Base-by-base conservation (phyloP, 2,329 filamentous ascomycete genomes). In the Juglanconis sp. region DNA sequence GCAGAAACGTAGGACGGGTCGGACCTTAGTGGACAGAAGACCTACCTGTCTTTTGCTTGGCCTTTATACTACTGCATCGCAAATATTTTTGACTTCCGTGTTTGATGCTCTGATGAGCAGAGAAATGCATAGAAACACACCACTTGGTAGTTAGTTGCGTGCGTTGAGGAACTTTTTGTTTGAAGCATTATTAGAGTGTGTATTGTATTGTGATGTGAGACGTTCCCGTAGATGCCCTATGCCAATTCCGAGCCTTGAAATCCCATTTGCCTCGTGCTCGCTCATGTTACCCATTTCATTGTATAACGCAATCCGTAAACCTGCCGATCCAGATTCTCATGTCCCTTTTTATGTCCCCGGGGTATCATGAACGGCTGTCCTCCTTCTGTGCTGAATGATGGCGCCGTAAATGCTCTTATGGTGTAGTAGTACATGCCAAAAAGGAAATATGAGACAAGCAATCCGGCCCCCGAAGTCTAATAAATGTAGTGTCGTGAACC, bases 351-450 rank as follows among this genome's bases (percentile, higher is more conserved):
- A 8, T 50, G 53, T 64, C 61, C 59, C 52, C 35, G 46, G 59
- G 65, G 56, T 65, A 63, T 59, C 56, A 57, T 61, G 44, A 61
- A 52, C 42, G 60, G 54, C 46, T 56, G 57, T 68, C 58, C 61
- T 58, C 61, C 49, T 61, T 38, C 7, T 38, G 11, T 38, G 55
- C 56, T 57, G 52, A 49, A 54, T 38, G 49, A 53, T 56, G 53
- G 53, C 61, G 50, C 61, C 61, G 57, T 57, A 60, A 63, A 63
- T 63, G 61, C 61, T 61, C 32, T 11, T 56, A 46, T 61, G 38
- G 36, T 40, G 44, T 59, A 48, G 57, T 63, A 56, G 54, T 61
- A 59, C 56, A 65, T 54, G 34, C 40, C 31, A 55, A 63, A 61
- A 55, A 48, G 48, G 11, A 42, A 42, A 54, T 34, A 36, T 51